These are phyloP conservation scores for Gaeumannomyces sp. DNA, from an alignment of 2,329 filamentous ascomycete genomes.

Conservation along the genomic window DNA sequence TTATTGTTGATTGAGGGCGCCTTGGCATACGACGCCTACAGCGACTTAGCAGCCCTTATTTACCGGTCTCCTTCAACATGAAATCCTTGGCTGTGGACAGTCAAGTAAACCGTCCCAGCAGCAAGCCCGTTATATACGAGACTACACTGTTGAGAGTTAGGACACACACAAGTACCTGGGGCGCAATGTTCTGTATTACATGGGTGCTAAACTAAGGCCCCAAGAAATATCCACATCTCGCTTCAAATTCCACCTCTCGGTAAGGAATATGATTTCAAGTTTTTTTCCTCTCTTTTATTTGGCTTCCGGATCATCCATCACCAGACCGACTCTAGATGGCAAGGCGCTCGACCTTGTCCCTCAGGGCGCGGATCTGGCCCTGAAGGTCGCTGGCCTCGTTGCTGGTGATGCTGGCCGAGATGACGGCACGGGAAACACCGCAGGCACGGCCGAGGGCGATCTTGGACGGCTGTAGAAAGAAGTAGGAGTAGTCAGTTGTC, in stretches of 20 bases:
- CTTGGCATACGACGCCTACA: too few species aligned
- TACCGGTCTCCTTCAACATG: too few species aligned
- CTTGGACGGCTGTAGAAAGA: slow-evolving; percentile 39
- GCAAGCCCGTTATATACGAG: background rate
- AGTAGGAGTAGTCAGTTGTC: background rate
- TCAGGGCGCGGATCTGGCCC: slow-evolving; percentile 79
- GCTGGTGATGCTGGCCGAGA: slow-evolving; percentile 81
- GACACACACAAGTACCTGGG: background rate
- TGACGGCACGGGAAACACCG: slow-evolving; percentile 83
- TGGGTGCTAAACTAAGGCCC: background rate
- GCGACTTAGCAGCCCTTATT: too few species aligned
- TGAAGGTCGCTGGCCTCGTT: slow-evolving; percentile 87
- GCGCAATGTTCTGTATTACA: background rate
- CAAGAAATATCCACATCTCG: background rate
- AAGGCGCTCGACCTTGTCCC: slow-evolving; percentile 92
- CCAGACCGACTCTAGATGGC: slow-evolving; percentile 62
- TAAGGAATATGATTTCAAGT: background rate
- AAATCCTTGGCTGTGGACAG: too few species aligned
- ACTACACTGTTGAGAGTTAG: background rate
- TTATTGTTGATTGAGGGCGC: too few species aligned
- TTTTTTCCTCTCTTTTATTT: background rate
- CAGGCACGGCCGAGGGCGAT: slow-evolving; percentile 82
- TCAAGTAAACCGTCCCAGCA: too few species aligned
- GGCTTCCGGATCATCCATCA: background rate
- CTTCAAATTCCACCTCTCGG: slow-evolving; percentile 1